phyloP scores from a whole-genome alignment of 768 basidiomycete species.

The Clavulina sp. region DNA sequence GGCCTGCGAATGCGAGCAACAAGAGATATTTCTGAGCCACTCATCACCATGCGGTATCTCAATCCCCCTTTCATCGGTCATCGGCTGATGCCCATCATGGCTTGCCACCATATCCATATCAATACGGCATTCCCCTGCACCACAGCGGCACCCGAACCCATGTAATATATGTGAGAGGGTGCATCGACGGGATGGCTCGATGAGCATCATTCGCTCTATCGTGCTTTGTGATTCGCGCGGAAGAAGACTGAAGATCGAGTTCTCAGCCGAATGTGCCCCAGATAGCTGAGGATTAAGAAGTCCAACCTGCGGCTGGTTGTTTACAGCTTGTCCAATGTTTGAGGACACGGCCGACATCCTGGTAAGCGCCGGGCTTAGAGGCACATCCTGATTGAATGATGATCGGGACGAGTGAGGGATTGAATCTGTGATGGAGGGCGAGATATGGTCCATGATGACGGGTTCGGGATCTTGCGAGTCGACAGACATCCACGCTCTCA shows the following conservation, averaged over 20 bases:
- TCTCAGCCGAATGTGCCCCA: no score
- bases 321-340: no score
- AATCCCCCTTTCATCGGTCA: conserved; percentile 14
- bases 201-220: conserved; percentile 81
- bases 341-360: neutral
- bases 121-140: conserved; percentile 25
- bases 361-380: no score
- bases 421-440: no score
- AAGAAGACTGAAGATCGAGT: conserved; percentile 90
- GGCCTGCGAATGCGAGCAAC: conserved; percentile 43
- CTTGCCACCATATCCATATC: conserved; percentile 25
- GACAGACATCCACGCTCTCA: no score
- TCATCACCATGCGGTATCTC: conserved; percentile 70
- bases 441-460: no score
- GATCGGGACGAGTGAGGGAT: no score
- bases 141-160: conserved; percentile 74
- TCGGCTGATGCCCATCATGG: conserved; percentile 20
- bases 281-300: no score
- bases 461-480: no score
- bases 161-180: conserved; percentile 83
- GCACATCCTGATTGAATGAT: no score
- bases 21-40: conserved; percentile 62
- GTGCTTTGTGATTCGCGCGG: conserved; percentile 84
- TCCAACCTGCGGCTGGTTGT: no score
- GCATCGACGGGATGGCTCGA: conserved; percentile 77